Percentiles rank a stretch among this genome's conserved stretches.
phyloP scores from a whole-genome alignment of 768 basidiomycete species.

The Tylopilus felleus region DNA sequence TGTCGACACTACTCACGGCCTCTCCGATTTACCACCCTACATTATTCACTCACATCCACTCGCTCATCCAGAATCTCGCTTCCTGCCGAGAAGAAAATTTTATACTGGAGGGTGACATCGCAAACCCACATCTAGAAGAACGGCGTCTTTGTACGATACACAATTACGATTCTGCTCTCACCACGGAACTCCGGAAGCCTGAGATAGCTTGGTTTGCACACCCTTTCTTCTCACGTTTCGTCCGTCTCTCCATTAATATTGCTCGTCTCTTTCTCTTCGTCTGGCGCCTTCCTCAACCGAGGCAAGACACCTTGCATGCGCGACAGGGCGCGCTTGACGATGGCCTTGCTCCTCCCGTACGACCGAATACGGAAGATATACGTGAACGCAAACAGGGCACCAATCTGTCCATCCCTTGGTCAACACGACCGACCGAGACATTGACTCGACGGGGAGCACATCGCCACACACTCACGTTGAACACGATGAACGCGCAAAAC shows the following conservation, averaged over 20 bases:
- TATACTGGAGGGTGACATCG: too few relatives aligned
- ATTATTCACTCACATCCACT: too few relatives aligned
- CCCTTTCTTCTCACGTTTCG: too few relatives aligned
- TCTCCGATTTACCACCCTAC: too few relatives aligned
- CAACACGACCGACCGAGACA: background rate
- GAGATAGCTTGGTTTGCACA: too few relatives aligned
- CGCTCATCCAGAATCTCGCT: too few relatives aligned
- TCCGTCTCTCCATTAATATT: background rate
- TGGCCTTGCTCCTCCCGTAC: conserved; percentile 10
- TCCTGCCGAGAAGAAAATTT: too few relatives aligned
- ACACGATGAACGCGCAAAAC: conserved; percentile 40
- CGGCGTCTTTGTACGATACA: too few relatives aligned
- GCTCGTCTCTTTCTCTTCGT: background rate
- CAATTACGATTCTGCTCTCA: too few relatives aligned
- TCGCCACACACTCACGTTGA: conserved; percentile 49
- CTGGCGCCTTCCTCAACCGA: background rate
- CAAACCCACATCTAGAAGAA: too few relatives aligned
- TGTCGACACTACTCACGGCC: too few relatives aligned
- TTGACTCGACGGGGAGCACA: background rate
- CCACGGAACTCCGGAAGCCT: too few relatives aligned
- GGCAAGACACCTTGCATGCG: background rate
- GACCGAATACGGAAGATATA: conserved; percentile 52
- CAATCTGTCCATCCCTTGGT: conserved; percentile 33
- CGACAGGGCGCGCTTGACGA: background rate
- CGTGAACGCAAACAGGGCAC: conserved; percentile 47